A percentile compares a stretch with the other conserved stretches of the same genome.
phyloP scores from a whole-genome alignment of 306 rosid genomes.

The Citrullus mucosospermus region DNA sequence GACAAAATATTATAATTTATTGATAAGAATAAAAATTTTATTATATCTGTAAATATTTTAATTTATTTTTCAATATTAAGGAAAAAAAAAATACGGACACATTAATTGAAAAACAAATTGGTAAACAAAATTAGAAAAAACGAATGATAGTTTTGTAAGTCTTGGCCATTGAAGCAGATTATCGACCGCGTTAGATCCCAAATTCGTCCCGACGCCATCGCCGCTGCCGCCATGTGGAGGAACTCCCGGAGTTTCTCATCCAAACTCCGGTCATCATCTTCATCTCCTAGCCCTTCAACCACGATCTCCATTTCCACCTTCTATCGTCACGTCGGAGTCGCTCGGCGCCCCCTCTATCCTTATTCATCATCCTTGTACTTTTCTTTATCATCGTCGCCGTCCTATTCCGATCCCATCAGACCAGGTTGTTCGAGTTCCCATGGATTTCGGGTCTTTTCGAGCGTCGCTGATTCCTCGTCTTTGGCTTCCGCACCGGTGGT shows the following conservation, averaged over 20 bases:
- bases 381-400: neutral
- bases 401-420: slow-evolving; percentile 11
- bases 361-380: neutral
- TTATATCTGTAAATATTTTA: too few species aligned
- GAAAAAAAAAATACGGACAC: too few species aligned
- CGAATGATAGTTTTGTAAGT: neutral
- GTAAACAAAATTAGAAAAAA: neutral
- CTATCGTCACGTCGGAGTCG: neutral
- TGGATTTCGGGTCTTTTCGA: slow-evolving; percentile 14
- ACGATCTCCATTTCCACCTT: neutral
- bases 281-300: neutral
- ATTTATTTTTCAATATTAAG: too few species aligned
- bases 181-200: neutral
- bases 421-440: slow-evolving; percentile 10
- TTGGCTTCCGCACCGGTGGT: slow-evolving; percentile 14
- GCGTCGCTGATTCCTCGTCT: slow-evolving; percentile 21
- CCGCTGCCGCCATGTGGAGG: slow-evolving; percentile 16
- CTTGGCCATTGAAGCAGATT: neutral
- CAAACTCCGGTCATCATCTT: slow-evolving; percentile 11
- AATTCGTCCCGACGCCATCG: neutral
- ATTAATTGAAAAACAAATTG: too few species aligned
- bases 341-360: neutral
- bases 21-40: too few species aligned
- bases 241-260: slow-evolving; percentile 16
- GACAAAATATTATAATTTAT: too few species aligned